phyloP scores from a whole-genome alignment of 768 basidiomycete genomes.

The Pluteus cervinus region DNA sequence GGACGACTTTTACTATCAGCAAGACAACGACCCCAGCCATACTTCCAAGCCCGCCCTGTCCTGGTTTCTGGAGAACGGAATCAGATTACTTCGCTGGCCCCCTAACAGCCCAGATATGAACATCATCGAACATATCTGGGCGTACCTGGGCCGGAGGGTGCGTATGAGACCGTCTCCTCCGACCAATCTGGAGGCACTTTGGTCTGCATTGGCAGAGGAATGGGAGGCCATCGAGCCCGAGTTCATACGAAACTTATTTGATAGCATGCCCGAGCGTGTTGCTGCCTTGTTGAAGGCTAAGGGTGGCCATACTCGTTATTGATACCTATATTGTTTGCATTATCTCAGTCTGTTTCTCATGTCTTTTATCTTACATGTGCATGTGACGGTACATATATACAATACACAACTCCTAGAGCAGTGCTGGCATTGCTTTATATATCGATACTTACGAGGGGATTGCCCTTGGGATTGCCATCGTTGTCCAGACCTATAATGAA shows the following conservation, averaged over 20 bases:
- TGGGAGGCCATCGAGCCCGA: constrained; percentile 8
- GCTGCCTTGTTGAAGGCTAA: not conserved
- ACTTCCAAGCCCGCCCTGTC: constrained; percentile 16
- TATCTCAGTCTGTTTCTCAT: too few species aligned
- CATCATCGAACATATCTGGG: constrained; percentile 26
- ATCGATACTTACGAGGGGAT: too few species aligned
- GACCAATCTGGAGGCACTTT: constrained; percentile 14
- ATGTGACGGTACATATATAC: too few species aligned
- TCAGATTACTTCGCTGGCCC: constrained; percentile 23
- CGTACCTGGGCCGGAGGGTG: constrained; percentile 13
- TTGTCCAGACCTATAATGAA: constrained; percentile 10
- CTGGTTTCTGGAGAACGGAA: constrained; percentile 22
- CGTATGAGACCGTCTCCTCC: constrained; percentile 9
- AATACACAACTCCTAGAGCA: too few species aligned
- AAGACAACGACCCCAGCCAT: constrained; percentile 34
- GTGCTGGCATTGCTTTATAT: too few species aligned
- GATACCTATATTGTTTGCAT: too few species aligned
- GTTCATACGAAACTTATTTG: not conserved
- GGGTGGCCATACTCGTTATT: not conserved
- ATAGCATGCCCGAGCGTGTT: not conserved
- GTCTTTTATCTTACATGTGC: too few species aligned
- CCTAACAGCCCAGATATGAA: constrained; percentile 26
- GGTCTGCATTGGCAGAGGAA: constrained; percentile 10
- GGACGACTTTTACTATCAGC: constrained; percentile 20
- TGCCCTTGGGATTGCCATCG: constrained; percentile 10